Base-by-base conservation (phyloP, 352 stramenopile species). In the Phytophthora idaei region DNA sequence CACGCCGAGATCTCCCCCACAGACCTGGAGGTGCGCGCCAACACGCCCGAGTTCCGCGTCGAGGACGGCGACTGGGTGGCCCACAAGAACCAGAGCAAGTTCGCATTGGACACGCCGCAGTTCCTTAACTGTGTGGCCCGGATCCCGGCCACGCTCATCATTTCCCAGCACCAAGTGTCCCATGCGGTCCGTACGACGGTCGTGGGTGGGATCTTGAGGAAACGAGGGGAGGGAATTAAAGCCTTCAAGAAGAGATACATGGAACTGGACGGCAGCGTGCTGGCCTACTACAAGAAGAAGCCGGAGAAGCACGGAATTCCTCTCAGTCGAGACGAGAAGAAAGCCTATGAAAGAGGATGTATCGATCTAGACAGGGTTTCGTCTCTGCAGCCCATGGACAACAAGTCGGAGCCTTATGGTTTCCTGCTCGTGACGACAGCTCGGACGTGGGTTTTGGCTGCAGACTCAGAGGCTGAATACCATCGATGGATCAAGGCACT, bases 251-350 rank as follows among this genome's bases (percentile, higher is more conserved):
- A 83, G 32, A 74, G 86, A 9, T 94, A 90, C 82, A 92, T 94
- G 82, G 86, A 94, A 57, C 65, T 94, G 21, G 87, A 92, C 37
- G 82, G 83, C 45, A 71, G 54, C 1, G 27, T 88, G 10, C 52
- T 94, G 27, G 77, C 82, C 9, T 94, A 94, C 57, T 94, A 94
- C 74, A 87, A 86, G 64, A 92, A 88, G 58, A 91, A 90, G 61
- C 86, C 86, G 1, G 81, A 90, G 61, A 90, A 83, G 53, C 76
- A 89, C 52, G 85, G 83, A 14, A 80, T 90, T 31, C 82, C 81
- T 25, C 65, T 93, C 0, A 85, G 66, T 17, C 58, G 69, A 12
- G 78, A 87, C 49, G 86, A 94, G 56, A 94, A 94, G 71, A 90
- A 87, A 65, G 53, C 71, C 7, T 85, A 73, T 41, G 76, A 87